Evolutionary conservation across 225 moss, liverwort and hornwort species (phyloP), one percentile per base, ranked within the genome.

Genomic region (Physcomitrium patens): DNA sequence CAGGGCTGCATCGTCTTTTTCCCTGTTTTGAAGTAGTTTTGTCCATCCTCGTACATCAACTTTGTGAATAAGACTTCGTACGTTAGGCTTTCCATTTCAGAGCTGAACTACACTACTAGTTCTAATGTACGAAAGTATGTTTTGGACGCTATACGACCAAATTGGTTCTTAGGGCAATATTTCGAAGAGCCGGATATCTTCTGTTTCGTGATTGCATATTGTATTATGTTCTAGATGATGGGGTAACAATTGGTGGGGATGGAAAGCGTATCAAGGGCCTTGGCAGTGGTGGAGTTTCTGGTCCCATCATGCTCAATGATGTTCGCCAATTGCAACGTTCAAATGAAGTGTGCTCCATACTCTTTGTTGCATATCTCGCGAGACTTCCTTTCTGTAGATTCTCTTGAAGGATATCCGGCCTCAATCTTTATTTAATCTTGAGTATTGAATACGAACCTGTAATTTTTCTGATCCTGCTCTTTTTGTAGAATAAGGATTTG

Each of bases 281-380:
- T 70, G 85, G 87, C 18, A 80, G 63, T 78, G 90, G 85, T 73
- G 81, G 79, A 60, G 77, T 19, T 64, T 89, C 92, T 69, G 94
- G 95, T 48, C 99, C 99, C 37, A 93, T 89, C 37, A 89, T 87
- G 82, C 87, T 99, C 19, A 92, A 93, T 70, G 99, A 95, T 83
- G 95, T 99, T 75, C 85, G 99, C 61, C 91, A 91, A 73, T 72
- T 95, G 84, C 95, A 99, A 72, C 90, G 87, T 69, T 93, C 99
- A 63, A 99, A 99, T 72, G 93, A 95, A 82, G 93, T 93, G 76
- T 80, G 89, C 57, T 67, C 49, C 50, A 46, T 28, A 45, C 64
- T 75, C 73, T 52, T 63, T 23, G 17, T 16, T 57, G 47, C 54
- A 24, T 6, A 47, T 15, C 65, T 64, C 28, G 17, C 27, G 67